Base-by-base conservation (phyloP, 257 asterid genomes). In the Nicotiana paniculata region DNA sequence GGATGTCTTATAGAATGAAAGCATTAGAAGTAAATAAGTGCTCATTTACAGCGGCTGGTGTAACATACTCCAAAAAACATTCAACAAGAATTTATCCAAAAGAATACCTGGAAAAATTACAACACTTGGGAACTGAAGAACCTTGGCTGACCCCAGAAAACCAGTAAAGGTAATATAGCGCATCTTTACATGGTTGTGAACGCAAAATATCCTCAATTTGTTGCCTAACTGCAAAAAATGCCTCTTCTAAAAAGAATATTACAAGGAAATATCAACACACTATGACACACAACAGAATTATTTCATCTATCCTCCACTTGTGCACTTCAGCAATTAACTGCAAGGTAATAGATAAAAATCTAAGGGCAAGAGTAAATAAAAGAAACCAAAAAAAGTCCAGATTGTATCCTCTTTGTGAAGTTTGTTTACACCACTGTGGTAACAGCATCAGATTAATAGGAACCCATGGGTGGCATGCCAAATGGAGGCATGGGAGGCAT, bases 391-490 rank as follows among this genome's bases (percentile, higher is more conserved):
- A 75, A 75, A 4, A 51, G 28, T 61, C 46, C 80, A 43, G 1
- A 28, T 28, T 28, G 63, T 75, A 62, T 51, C 48, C 26, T 51
- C 37, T 74, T 74, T 39, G 18, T 75, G 53, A 51, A 26, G 80
- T 66, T 81, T 81, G 83, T 65, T 51, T 30, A 51, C 78, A 65
- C 26, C 81, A 57, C 59, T 21, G 39, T 54, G 53, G 8, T 51
- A 58, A 79, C 74, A 35, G 39, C 79, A 51, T 46, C 82, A 82
- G 39, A 87, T 91, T 88, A 96, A 83, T 94, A 96, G 66, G 98
- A 85, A 12, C 97, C 99, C 99, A 96, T 94, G 61, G 92, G 91
- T 63, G 98, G 99, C 97, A 96, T 96, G 85, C 99, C 98, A 81
- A 89, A 94, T n/a, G 97, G 93, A 17, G 95, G 95, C 97, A 92